Evolutionary conservation across 345 rosid species (phyloP), one percentile per base, ranked within the genome.

Genomic region (Eucalyptus cladocalyx): DNA sequence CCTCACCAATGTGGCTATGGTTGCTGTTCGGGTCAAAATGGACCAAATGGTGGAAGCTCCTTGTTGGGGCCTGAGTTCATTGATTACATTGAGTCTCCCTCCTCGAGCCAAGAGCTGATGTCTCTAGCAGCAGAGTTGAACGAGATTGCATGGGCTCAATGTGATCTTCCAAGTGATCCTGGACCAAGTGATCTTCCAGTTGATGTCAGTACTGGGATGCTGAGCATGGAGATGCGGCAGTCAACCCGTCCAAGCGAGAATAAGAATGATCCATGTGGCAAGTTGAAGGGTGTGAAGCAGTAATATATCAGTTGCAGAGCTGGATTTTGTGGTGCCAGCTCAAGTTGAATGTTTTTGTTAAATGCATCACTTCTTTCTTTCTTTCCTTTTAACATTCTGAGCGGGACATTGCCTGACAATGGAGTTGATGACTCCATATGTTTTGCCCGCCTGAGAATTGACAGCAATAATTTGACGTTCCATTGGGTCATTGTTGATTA

Each of bases 51-150:
- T 4, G 88, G 86, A 58, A 89, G 91, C 88, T 93, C 96, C 6
- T 88, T 97, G 86, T 88, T 96, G 92, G 99, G 99, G 60, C 97
- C 97, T 7, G 99, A 95, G 90, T 97, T 97, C 91, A 91, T 95
- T 48, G 99, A 97, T 87, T 95, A 94, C 86, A 96, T 95, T 86
- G 99, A 97, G 91, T 90, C 89, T 47, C 94, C 95, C 60, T 76
- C 94, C 90, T 93, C 95, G 28, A 94, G 94, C 91, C 95, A 94
- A 83, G 98, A 97, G 89, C 88, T 97, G 81, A 93, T 97, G 89
- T 94, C 97, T 88, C 90, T 96, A 88, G 98, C 98, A 34, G 95
- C 98, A 0, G 98, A 97, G 90, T 90, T 97, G 92, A 97, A 95
- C 94, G 96, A 94, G 89, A 95, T 97, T 83, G 96, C 99, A 15